Evolutionary conservation across 352 stramenopile genomes (phyloP).

Genomic region (Aphanomyces invadans): DNA sequence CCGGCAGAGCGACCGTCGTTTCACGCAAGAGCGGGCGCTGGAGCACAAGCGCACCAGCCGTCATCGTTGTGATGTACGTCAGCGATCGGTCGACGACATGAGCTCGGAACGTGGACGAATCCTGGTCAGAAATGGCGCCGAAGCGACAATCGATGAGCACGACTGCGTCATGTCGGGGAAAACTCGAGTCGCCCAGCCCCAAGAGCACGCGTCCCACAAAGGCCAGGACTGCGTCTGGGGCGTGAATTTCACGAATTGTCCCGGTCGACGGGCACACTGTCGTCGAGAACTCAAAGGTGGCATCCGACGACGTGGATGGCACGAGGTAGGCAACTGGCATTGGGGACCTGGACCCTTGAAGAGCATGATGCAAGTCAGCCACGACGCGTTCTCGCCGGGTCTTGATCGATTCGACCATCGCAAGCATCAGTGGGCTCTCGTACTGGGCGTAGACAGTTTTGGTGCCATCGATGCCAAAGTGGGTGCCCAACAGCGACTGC

Average conservation of each 20-base stretch:
- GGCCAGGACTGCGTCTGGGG: not conserved
- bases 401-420: not conserved
- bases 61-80: constrained; percentile 2
- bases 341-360: not conserved
- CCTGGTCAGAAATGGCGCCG: not conserved
- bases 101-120: not conserved
- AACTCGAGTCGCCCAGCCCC: not conserved
- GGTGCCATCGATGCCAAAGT: constrained; percentile 3
- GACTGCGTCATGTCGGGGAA: not conserved
- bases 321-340: not conserved
- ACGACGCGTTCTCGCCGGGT: not conserved
- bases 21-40: not conserved
- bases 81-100: constrained; percentile 1
- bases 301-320: not conserved
- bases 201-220: not conserved
- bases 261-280: not conserved
- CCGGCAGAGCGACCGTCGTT: not conserved
- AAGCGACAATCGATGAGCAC: constrained; percentile 1
- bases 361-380: not conserved
- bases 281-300: not conserved
- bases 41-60: not conserved
- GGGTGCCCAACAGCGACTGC: not conserved
- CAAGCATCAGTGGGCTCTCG: not conserved
- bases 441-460: constrained; percentile 1
- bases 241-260: not conserved